Conservation (phyloP, 306 rosid genomes). For the Lathyrus aphaca region DNA sequence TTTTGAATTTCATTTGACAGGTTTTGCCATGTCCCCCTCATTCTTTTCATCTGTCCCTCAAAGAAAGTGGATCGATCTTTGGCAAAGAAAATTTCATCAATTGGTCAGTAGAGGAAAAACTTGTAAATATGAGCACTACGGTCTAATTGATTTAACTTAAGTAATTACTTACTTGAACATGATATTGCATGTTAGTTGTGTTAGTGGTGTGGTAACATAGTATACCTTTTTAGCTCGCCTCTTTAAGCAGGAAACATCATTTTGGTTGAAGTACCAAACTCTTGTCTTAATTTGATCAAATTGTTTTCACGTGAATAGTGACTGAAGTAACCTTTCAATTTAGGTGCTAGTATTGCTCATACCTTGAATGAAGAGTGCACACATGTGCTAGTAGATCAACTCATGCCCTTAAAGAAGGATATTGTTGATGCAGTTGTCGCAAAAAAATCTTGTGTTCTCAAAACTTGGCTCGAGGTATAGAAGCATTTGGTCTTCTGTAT, state of each 20-base stretch:
- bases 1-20: conserved; percentile 53
- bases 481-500: conserved; percentile 37
- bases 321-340: conserved; percentile 36
- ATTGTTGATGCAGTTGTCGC: conserved; percentile 72
- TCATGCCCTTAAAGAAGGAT: conserved; percentile 63
- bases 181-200: conserved; percentile 11
- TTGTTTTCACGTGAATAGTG: conserved; percentile 23
- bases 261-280: conserved; percentile 35
- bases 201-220: conserved; percentile 23
- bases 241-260: conserved; percentile 5
- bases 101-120: conserved; percentile 64
- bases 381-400: conserved; percentile 83
- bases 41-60: conserved; percentile 53
- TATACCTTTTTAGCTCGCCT: conserved; percentile 1
- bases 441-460: conserved; percentile 62
- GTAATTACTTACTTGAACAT: conserved; percentile 16
- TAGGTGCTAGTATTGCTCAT: conserved; percentile 66
- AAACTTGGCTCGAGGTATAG: conserved; percentile 83
- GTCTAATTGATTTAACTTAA: conserved; percentile 26
- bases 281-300: not conserved
- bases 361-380: conserved; percentile 71
- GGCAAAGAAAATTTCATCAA: conserved; percentile 67
- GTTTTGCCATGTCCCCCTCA: conserved; percentile 73
- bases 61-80: conserved; percentile 56
- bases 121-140: conserved; percentile 26